Evolutionary conservation across 805 yeast species (phyloP), one percentile per base, ranked within the genome.

Genomic region (Suhomyces faveliae): DNA sequence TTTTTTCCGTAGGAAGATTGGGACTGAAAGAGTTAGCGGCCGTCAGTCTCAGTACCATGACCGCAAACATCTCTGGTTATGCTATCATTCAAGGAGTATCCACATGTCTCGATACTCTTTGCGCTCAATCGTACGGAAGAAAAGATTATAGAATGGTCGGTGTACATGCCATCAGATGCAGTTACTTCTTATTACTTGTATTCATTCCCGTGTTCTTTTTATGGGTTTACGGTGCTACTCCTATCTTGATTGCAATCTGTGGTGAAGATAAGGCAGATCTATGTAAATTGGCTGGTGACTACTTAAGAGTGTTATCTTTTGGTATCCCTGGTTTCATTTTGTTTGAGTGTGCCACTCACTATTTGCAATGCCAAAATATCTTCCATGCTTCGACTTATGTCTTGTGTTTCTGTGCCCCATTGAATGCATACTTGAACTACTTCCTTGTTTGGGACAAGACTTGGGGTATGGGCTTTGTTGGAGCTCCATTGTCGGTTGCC

Each of bases 311-410:
- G 7, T 73, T 83, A 8, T 67, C 82, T 4, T 64, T 81, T 44
- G 92, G 92, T 24, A 71, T 86, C 5, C 94, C 94, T 0, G 92
- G 89, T 0, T 86, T 79, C 61, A 81, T 87, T 23, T 57, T 81
- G n/a, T 80, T 80, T 57, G 92, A 87, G 66, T 82, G 84, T 53
- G 82, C 84, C 43, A 86, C 86, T 62, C 81, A 87, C 62, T 87
- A 76, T 57, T 68, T 87, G 56, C 92, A 87, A 63, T 78, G 88
- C 41, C 92, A 87, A 68, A 89, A 89, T 20, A 77, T 85, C 6
- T 87, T 86, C 65, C 88, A 86, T 63, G 92, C 92, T 6, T 83
- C 90, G 9, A 86, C 91, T 0, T 83, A 84, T 54, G 85, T 85
- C 21, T 68, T 87, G 35, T 66, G 80, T 35, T 57, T 86, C 23